These are phyloP conservation scores for Colletotrichum godetiae DNA, from an alignment of 2,329 filamentous ascomycete species.

Conservation along the genomic window DNA sequence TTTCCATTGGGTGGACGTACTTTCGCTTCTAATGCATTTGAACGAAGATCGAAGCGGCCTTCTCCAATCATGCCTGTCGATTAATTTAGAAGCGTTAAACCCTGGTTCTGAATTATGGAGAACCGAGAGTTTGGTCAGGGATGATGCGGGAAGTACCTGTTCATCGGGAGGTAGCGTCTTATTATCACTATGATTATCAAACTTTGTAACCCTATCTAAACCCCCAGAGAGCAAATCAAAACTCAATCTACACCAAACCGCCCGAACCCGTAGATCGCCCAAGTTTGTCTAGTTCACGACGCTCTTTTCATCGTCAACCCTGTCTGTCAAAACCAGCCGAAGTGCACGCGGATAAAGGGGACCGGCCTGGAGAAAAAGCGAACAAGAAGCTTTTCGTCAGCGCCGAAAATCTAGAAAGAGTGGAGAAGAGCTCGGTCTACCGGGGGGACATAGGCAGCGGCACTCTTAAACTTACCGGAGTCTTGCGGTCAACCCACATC, in stretches of 20 bases:
- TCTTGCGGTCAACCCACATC: slow-evolving; percentile 45
- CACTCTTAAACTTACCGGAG: slow-evolving; percentile 42
- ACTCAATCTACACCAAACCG: slow-evolving; percentile 15
- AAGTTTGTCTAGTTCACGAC: neutral
- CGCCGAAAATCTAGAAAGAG: slow-evolving; percentile 1
- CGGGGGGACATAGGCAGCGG: neutral
- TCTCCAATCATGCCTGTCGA: slow-evolving; percentile 6
- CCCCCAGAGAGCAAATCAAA: neutral
- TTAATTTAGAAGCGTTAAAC: slow-evolving; percentile 29
- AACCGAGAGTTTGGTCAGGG: neutral
- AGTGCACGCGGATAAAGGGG: slow-evolving; percentile 29
- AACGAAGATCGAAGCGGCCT: neutral
- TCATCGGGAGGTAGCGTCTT: neutral
- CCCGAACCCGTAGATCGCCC: neutral
- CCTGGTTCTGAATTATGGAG: slow-evolving; percentile 2
- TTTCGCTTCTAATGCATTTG: neutral
- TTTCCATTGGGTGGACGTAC: neutral
- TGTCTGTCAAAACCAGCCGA: slow-evolving; percentile 23
- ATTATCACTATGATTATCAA: neutral
- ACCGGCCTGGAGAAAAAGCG: slow-evolving; percentile 18
- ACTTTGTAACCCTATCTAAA: slow-evolving; percentile 13
- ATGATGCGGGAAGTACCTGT: neutral
- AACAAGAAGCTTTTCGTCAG: slow-evolving; percentile 5
- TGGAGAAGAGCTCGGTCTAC: neutral
- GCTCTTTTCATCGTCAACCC: neutral